phyloP scores from a whole-genome alignment of 2,329 filamentous ascomycete species.

The Neocucurbitaria cava region DNA sequence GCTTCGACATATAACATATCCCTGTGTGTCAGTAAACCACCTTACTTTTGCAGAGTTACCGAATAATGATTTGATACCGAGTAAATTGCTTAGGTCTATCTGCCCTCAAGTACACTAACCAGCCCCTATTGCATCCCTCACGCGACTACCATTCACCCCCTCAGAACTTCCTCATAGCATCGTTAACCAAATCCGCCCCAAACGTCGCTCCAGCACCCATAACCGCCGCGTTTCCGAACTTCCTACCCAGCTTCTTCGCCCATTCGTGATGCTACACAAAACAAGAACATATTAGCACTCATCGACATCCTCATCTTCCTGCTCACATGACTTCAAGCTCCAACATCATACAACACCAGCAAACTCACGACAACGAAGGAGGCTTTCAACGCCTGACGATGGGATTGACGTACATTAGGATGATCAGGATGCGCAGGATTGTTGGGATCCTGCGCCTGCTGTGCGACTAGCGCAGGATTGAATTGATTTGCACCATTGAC shows the following conservation, averaged over 20 bases:
- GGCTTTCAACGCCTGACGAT: too few relatives aligned
- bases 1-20: too few relatives aligned
- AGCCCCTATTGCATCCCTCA: too few relatives aligned
- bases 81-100: too few relatives aligned
- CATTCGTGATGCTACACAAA: slow-evolving; percentile 25
- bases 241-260: slow-evolving; percentile 25
- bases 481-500: slow-evolving; percentile 20
- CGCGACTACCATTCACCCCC: background rate
- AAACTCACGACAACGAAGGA: too few relatives aligned
- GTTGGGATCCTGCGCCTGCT: slow-evolving; percentile 28
- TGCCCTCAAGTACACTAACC: background rate
- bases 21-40: too few relatives aligned
- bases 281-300: background rate
- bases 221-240: slow-evolving; percentile 28
- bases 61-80: too few relatives aligned
- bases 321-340: too few relatives aligned
- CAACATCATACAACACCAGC: too few relatives aligned
- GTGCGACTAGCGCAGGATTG: slow-evolving; percentile 24
- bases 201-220: slow-evolving; percentile 27
- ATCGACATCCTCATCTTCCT: background rate
- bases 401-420: slow-evolving; percentile 22
- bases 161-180: slow-evolving; percentile 29
- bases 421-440: slow-evolving; percentile 26
- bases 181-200: slow-evolving; percentile 26
- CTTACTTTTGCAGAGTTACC: too few relatives aligned